These are phyloP conservation scores for Trichoderma gamsii DNA, from an alignment of 495 filamentous ascomycete species.

Conservation along the genomic window DNA sequence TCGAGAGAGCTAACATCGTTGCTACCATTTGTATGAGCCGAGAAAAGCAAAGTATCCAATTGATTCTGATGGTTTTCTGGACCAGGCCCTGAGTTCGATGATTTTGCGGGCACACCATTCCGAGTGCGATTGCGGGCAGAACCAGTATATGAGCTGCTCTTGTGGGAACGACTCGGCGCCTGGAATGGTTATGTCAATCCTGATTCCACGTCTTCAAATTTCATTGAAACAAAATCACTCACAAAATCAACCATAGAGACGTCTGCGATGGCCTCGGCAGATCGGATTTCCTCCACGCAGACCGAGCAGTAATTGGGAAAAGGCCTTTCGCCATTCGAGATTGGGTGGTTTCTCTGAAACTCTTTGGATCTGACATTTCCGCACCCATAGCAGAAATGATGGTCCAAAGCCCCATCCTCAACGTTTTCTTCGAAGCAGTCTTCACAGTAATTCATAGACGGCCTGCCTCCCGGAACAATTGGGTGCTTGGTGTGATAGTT, in stretches of 20 bases:
- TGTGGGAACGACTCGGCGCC: neutral
- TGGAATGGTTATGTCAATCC: neutral
- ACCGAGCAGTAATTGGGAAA: slow-evolving; percentile 25
- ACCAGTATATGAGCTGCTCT: neutral
- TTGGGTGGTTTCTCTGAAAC: slow-evolving; percentile 26
- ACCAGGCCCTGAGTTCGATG: neutral
- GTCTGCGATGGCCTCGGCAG: slow-evolving; percentile 16
- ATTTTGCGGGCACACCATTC: neutral
- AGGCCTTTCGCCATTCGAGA: slow-evolving; percentile 22
- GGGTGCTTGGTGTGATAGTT: slow-evolving; percentile 16
- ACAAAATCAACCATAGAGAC: neutral
- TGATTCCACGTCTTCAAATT: neutral
- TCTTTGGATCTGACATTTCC: slow-evolving; percentile 23
- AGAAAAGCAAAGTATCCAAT: neutral
- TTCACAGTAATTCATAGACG: slow-evolving; percentile 13
- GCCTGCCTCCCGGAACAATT: neutral
- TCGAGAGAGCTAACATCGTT: neutral
- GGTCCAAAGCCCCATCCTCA: neutral
- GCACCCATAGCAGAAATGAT: slow-evolving; percentile 30
- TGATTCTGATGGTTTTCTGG: neutral
- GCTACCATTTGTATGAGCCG: neutral
- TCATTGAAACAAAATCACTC: neutral
- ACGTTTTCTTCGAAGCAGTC: slow-evolving; percentile 7
- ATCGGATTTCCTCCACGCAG: slow-evolving; percentile 24
- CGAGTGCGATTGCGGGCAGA: neutral